Percentiles rank a stretch among this genome's conserved stretches.
These are phyloP conservation scores for Stemphylium beticola DNA, from an alignment of 2,329 filamentous ascomycete genomes.

Conservation along the genomic window DNA sequence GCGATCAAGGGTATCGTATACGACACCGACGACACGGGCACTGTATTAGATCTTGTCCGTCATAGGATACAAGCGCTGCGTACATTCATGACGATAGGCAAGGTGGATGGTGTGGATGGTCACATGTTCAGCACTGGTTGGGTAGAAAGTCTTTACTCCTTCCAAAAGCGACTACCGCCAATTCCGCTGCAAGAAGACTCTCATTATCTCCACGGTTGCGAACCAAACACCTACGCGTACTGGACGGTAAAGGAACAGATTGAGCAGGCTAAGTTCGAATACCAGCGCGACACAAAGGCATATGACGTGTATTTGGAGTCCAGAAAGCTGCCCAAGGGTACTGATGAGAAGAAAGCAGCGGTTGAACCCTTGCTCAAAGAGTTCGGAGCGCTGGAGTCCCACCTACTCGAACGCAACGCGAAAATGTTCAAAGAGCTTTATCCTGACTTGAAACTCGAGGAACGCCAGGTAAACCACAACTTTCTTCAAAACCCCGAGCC, in stretches of 20 bases:
- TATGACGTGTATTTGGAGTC: conserved; percentile 32
- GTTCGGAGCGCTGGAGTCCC: conserved; percentile 62
- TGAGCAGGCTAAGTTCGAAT: conserved; percentile 44
- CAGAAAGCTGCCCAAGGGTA: conserved; percentile 33
- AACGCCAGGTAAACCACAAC: neutral
- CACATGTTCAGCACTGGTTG: neutral
- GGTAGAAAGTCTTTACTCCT: neutral
- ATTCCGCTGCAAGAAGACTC: conserved; percentile 51
- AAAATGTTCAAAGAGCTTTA: conserved; percentile 69
- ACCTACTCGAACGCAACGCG: conserved; percentile 64
- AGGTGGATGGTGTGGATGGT: conserved; percentile 4
- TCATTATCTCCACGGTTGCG: conserved; percentile 59
- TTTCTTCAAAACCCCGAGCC: conserved; percentile 7
- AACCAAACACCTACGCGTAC: conserved; percentile 65
- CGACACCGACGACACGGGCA: conserved; percentile 50
- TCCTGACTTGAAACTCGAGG: neutral
- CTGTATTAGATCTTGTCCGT: conserved; percentile 67
- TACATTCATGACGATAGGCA: conserved; percentile 15
- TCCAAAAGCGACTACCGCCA: neutral
- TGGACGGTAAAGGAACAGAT: conserved; percentile 57
- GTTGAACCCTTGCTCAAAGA: conserved; percentile 59
- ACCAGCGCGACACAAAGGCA: conserved; percentile 45
- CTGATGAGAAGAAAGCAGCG: conserved; percentile 62
- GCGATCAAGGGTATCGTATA: conserved; percentile 33
- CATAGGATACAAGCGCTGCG: conserved; percentile 52